phyloP scores from a whole-genome alignment of 2,329 filamentous ascomycete genomes.

The Trichoderma sp. region DNA sequence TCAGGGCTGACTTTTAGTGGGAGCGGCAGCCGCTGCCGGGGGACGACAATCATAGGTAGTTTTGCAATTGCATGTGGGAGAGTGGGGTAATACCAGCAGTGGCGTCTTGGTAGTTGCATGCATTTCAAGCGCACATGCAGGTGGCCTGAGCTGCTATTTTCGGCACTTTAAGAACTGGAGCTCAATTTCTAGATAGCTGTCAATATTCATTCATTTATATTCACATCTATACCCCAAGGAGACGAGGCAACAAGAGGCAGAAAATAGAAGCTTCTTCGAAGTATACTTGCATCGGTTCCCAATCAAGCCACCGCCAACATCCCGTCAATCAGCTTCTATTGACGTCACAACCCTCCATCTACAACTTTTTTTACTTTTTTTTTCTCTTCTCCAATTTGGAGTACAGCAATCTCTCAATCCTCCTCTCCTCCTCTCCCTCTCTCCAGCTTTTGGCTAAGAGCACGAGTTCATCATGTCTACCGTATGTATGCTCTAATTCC shows the following conservation, averaged over 20 bases:
- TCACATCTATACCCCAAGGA: background rate
- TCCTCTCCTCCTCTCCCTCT: background rate
- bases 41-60: background rate
- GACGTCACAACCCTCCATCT: constrained; percentile 3
- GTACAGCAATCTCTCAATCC: background rate
- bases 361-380: background rate
- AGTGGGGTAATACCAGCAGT: background rate
- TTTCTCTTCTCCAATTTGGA: background rate
- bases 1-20: background rate
- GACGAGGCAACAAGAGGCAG: background rate
- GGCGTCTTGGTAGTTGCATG: background rate
- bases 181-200: background rate
- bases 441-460: background rate
- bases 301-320: background rate
- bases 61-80: background rate
- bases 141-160: background rate
- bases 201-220: background rate
- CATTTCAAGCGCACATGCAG: background rate
- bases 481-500: background rate
- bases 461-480: constrained; percentile 11
- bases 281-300: background rate
- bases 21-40: background rate
- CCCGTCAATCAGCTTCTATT: background rate
- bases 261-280: background rate
- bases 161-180: background rate